Conservation (phyloP, 768 basidiomycete species). For the Boletus tomentosulus region DNA sequence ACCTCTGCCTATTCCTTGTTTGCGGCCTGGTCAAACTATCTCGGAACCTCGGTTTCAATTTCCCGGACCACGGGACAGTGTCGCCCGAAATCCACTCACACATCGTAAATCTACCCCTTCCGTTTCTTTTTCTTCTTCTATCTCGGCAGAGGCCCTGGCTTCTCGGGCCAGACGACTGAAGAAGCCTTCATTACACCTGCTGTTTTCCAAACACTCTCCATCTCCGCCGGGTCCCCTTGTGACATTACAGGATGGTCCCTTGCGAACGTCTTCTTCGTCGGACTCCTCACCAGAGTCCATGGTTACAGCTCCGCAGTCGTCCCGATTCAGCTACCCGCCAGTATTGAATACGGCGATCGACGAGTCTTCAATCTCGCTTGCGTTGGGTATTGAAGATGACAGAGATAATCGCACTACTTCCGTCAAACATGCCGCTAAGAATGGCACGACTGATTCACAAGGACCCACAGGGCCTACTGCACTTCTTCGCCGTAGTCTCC, state of each 20-base stretch:
- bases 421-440: constrained; percentile 9
- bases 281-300: constrained; percentile 40
- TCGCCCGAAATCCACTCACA: constrained; percentile 27
- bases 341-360: constrained; percentile 62
- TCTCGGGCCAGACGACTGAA: constrained; percentile 41
- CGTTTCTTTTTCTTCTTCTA: constrained; percentile 30
- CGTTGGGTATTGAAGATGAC: constrained; percentile 26
- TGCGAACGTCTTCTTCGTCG: constrained; percentile 28
- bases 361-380: constrained; percentile 43
- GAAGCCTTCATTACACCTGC: constrained; percentile 64
- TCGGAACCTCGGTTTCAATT: constrained; percentile 40
- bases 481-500: constrained; percentile 14
- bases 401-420: constrained; percentile 20
- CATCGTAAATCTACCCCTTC: constrained; percentile 37
- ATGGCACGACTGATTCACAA: constrained; percentile 10
- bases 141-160: constrained; percentile 30
- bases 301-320: constrained; percentile 55
- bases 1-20: constrained; percentile 25
- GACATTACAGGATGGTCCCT: constrained; percentile 14
- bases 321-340: constrained; percentile 47
- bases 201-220: constrained; percentile 62
- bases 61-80: constrained; percentile 35
- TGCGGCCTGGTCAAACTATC: constrained; percentile 12
- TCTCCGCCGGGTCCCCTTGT: constrained; percentile 33
- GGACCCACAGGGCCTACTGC: constrained; percentile 15